Evolutionary conservation across 2,329 filamentous ascomycete species (phyloP).

Genomic region (Fusarium sp.): DNA sequence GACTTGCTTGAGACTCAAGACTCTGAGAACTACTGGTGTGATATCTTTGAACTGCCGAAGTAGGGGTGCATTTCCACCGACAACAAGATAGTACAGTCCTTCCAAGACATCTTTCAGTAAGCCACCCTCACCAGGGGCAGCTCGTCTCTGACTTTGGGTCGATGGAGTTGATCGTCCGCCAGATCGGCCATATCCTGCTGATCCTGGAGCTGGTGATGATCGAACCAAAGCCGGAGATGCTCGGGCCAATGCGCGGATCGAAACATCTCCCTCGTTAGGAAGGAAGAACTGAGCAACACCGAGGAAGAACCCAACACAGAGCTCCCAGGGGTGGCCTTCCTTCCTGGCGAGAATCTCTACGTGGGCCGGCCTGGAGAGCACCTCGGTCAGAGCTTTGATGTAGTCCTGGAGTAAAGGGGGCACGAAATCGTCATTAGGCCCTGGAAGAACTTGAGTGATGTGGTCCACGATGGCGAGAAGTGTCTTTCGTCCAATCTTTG

Average conservation of each 20-base stretch:
- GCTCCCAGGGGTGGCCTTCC: conserved; percentile 71
- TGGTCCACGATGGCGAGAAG: conserved; percentile 83
- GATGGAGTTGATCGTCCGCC: conserved; percentile 45
- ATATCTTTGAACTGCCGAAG: conserved; percentile 65
- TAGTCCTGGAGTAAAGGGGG: conserved; percentile 80
- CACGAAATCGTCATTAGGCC: conserved; percentile 69
- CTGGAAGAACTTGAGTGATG: conserved; percentile 78
- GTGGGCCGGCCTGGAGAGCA: conserved; percentile 80
- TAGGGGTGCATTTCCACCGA: conserved; percentile 75
- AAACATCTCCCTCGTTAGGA: conserved; percentile 53
- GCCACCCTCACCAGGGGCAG: conserved; percentile 46
- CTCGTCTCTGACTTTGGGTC: conserved; percentile 46
- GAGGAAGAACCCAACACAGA: conserved; percentile 76
- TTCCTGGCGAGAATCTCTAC: conserved; percentile 77
- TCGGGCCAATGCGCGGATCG: conserved; percentile 49
- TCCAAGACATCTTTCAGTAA: conserved; percentile 59
- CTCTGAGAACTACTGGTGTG: conserved; percentile 65
- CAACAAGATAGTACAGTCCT: conserved; percentile 72
- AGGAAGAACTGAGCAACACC: conserved; percentile 65
- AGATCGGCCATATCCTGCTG: conserved; percentile 43
- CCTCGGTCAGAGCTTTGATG: conserved; percentile 75
- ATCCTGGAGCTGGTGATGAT: conserved; percentile 58
- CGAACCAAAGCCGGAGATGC: conserved; percentile 59
- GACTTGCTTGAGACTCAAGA: conserved; percentile 68
- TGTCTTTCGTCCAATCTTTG: conserved; percentile 78